Conservation (phyloP, 257 asterid species). For the Leonotis leonurus region DNA sequence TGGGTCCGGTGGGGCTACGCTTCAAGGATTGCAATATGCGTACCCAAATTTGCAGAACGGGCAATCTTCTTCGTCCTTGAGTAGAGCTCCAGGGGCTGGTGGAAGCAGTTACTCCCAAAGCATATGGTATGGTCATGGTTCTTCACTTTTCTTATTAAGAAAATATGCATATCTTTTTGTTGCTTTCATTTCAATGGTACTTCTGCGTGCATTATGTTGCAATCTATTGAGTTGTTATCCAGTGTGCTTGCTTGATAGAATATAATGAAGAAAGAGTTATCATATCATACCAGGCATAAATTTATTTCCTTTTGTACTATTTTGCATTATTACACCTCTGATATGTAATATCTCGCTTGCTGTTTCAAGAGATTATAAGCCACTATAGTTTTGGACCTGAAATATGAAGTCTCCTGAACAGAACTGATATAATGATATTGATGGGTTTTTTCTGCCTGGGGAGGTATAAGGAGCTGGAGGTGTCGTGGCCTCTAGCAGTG, state of each 20-base stretch:
- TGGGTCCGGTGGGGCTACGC: constrained; percentile 30
- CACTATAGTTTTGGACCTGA: not conserved
- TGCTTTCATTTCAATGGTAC: not conserved
- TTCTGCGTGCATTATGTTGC: not conserved
- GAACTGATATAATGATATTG: not conserved
- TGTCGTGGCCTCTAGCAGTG: not conserved
- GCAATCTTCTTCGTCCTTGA: constrained; percentile 33
- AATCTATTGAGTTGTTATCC: not conserved
- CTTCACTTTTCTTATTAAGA: not conserved
- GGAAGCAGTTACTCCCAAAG: constrained; percentile 33
- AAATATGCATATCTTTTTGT: not conserved
- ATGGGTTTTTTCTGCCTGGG: not conserved
- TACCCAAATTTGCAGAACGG: constrained; percentile 44
- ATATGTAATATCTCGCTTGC: not conserved
- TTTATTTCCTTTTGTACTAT: not conserved
- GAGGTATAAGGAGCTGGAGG: not conserved
- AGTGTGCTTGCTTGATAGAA: not conserved
- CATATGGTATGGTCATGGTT: constrained; percentile 35
- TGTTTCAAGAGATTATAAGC: not conserved
- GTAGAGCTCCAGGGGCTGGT: constrained; percentile 27
- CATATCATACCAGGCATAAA: not conserved
- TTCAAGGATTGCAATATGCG: constrained; percentile 39
- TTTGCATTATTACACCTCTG: not conserved
- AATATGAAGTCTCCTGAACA: not conserved
- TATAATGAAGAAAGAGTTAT: not conserved